Evolutionary conservation across 352 stramenopile genomes (phyloP).

Genomic region (Phytophthora palmivora): DNA sequence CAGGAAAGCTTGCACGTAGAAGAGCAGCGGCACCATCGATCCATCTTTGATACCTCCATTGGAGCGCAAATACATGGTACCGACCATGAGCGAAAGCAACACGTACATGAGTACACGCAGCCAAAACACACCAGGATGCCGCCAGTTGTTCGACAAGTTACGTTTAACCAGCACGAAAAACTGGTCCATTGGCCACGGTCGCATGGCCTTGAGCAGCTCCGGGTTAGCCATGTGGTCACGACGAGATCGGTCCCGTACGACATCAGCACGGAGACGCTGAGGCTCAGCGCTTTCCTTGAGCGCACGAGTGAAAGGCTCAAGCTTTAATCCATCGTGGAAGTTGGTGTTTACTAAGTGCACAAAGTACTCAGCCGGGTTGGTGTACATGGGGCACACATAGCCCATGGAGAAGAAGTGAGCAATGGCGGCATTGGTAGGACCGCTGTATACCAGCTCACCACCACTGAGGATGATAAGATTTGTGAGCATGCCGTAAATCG

Average conservation of each 20-base stretch:
- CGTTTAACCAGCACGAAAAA: conserved; percentile 70
- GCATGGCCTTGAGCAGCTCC: conserved; percentile 52
- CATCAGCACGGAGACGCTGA: conserved; percentile 45
- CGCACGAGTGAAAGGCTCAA: conserved; percentile 46
- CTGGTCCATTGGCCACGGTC: conserved; percentile 61
- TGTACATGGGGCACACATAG: conserved; percentile 75
- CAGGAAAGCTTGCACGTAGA: conserved; percentile 92
- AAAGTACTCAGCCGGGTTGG: conserved; percentile 82
- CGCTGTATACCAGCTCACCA: conserved; percentile 92
- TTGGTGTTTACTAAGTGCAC: conserved; percentile 75
- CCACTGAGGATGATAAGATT: conserved; percentile 72
- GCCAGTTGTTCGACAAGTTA: conserved; percentile 70
- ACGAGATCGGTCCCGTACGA: conserved; percentile 46
- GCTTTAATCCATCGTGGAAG: conserved; percentile 57
- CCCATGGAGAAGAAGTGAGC: conserved; percentile 67
- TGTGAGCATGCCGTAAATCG: conserved; percentile 74
- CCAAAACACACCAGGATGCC: conserved; percentile 83
- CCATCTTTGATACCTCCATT: conserved; percentile 41
- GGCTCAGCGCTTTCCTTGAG: conserved; percentile 49
- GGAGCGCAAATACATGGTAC: conserved; percentile 77
- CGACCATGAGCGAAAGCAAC: conserved; percentile 76
- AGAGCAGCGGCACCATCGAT: conserved; percentile 76
- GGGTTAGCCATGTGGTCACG: conserved; percentile 44
- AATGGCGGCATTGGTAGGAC: conserved; percentile 67
- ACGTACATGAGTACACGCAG: conserved; percentile 87